Percentiles rank a stretch among this genome's conserved stretches.
phyloP scores from a whole-genome alignment of 495 filamentous ascomycete species.

The Clohesyomyces aquaticus region DNA sequence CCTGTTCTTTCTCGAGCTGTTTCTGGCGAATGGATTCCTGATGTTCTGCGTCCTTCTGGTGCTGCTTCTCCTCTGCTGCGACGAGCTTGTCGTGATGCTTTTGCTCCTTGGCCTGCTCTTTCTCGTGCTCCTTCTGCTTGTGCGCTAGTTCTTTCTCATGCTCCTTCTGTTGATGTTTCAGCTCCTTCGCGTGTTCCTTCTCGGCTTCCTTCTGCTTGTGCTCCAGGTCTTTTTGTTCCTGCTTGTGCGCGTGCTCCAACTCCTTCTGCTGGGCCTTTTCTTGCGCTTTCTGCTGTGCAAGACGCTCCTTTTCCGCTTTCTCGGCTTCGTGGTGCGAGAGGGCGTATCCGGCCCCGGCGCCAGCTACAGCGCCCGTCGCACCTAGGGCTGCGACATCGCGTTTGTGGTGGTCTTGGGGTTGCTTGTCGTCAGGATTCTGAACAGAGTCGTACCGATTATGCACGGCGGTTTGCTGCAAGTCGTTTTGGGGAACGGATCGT shows the following conservation, averaged over 20 bases:
- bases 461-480: conserved; percentile 4
- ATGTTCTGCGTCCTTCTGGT: conserved; percentile 30
- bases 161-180: conserved; percentile 26
- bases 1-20: not conserved
- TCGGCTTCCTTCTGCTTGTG: conserved; percentile 29
- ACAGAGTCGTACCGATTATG: conserved; percentile 27
- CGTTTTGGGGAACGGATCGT: too few species aligned
- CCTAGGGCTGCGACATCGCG: conserved; percentile 22
- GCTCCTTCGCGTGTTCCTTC: conserved; percentile 34
- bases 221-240: conserved; percentile 24
- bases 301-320: conserved; percentile 34
- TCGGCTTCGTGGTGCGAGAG: conserved; percentile 38
- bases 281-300: conserved; percentile 15
- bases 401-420: conserved; percentile 15
- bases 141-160: conserved; percentile 23
- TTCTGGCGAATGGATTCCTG: conserved; percentile 24
- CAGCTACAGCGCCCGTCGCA: conserved; percentile 22
- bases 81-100: conserved; percentile 25
- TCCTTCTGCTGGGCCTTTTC: conserved; percentile 17
- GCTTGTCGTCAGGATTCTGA: conserved; percentile 17
- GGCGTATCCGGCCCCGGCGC: conserved; percentile 30
- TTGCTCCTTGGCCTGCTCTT: conserved; percentile 27
- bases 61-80: conserved; percentile 25
- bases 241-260: conserved; percentile 24
- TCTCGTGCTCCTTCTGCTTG: conserved; percentile 37